phyloP scores from a whole-genome alignment of 306 rosid species.

The Castanospermum australe region DNA sequence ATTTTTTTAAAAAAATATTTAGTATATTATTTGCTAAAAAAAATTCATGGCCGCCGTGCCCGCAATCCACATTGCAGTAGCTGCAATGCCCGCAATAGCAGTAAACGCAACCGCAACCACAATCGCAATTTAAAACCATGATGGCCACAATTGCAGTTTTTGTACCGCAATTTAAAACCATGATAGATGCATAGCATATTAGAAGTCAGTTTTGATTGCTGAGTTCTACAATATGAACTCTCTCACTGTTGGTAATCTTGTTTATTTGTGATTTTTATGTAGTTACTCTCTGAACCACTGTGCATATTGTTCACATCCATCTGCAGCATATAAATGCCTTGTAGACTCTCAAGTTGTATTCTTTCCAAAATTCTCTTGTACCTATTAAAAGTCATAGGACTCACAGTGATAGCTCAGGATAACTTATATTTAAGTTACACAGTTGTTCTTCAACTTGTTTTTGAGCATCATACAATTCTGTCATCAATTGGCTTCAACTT shows the following conservation, averaged over 20 bases:
- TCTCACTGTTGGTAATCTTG: background rate
- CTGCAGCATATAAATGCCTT: background rate
- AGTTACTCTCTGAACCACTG: background rate
- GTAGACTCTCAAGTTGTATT: background rate
- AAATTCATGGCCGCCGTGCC: too few species aligned
- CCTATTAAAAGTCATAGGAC: background rate
- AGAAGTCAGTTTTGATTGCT: background rate
- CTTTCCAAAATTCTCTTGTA: background rate
- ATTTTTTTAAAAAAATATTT: too few species aligned
- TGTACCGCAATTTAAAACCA: too few species aligned
- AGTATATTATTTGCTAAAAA: too few species aligned
- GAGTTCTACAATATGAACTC: background rate
- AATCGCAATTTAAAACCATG: too few species aligned
- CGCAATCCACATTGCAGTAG: too few species aligned
- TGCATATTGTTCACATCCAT: background rate
- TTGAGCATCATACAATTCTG: background rate
- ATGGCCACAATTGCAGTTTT: too few species aligned
- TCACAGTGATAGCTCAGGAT: background rate
- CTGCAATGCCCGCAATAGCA: too few species aligned
- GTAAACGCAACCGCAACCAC: too few species aligned
- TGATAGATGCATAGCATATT: background rate
- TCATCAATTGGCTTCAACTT: background rate
- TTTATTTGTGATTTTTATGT: background rate
- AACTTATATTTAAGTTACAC: background rate
- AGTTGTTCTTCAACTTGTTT: conserved; percentile 1